These are phyloP conservation scores for Urtica urens DNA, from an alignment of 306 rosid species.

Conservation along the genomic window DNA sequence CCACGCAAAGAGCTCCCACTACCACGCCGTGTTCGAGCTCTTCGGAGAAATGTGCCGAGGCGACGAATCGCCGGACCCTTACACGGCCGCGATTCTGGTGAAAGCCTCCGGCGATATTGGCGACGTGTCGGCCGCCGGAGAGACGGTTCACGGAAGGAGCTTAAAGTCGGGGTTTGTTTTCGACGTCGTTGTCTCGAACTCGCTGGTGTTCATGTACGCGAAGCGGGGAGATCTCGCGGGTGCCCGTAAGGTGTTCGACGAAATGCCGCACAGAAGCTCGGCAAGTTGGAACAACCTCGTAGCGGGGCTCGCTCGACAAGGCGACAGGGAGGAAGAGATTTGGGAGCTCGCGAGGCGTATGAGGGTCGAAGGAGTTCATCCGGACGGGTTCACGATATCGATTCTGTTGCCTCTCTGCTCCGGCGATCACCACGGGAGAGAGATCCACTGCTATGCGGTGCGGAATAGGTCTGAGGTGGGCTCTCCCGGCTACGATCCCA, in stretches of 20 bases:
- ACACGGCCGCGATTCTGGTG: slow-evolving; percentile 49
- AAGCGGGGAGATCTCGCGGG: slow-evolving; percentile 37
- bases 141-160: slow-evolving; percentile 56
- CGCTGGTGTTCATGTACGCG: slow-evolving; percentile 52
- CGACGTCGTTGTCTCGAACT: slow-evolving; percentile 53
- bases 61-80: slow-evolving; percentile 44
- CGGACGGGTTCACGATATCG: slow-evolving; percentile 52
- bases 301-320: slow-evolving; percentile 31
- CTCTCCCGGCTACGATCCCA: slow-evolving; percentile 35
- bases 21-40: slow-evolving; percentile 28
- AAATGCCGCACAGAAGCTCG: slow-evolving; percentile 52
- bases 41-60: slow-evolving; percentile 39
- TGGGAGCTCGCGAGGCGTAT: slow-evolving; percentile 34
- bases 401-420: slow-evolving; percentile 45
- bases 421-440: slow-evolving; percentile 41
- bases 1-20: slow-evolving; percentile 29
- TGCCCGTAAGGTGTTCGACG: slow-evolving; percentile 49
- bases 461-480: slow-evolving; percentile 40
- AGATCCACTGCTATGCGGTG: slow-evolving; percentile 55
- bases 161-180: slow-evolving; percentile 34
- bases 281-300: slow-evolving; percentile 60
- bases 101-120: slow-evolving; percentile 45
- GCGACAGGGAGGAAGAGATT: slow-evolving; percentile 10
- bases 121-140: slow-evolving; percentile 36
- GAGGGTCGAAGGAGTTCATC: slow-evolving; percentile 42